These are phyloP conservation scores for Populus deltoides DNA, from an alignment of 345 rosid genomes.

Conservation along the genomic window DNA sequence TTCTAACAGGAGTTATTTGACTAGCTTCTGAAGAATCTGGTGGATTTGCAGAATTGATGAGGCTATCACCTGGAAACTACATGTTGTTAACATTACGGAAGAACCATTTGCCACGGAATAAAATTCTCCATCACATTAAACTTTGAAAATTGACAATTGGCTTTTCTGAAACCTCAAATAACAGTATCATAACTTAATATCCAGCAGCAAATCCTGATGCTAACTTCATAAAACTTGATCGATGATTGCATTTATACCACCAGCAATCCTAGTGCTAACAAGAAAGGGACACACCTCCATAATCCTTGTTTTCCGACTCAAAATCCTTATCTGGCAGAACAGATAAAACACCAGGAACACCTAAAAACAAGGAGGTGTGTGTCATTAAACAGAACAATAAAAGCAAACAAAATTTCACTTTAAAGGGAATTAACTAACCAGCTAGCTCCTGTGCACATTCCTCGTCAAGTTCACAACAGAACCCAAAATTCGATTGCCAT, in stretches of 20 bases:
- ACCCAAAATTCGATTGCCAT: constrained; percentile 72
- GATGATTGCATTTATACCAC: background rate
- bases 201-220: background rate
- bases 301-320: constrained; percentile 64
- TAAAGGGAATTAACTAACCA: constrained; percentile 41
- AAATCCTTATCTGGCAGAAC: constrained; percentile 68
- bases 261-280: background rate
- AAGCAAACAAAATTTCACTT: constrained; percentile 12
- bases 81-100: background rate
- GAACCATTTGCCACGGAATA: background rate
- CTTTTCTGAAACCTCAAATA: background rate
- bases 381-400: constrained; percentile 9
- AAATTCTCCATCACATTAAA: background rate
- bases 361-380: constrained; percentile 33
- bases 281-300: constrained; percentile 45
- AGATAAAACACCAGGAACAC: constrained; percentile 82
- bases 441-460: constrained; percentile 64
- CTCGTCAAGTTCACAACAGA: constrained; percentile 83
- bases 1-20: constrained; percentile 38
- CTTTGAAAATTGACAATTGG: background rate
- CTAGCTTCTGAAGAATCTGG: constrained; percentile 36
- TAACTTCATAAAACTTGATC: background rate
- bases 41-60: constrained; percentile 15
- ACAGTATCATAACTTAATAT: background rate
- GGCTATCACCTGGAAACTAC: constrained; percentile 33